Evolutionary conservation across 768 basidiomycete species (phyloP), one percentile per base, ranked within the genome.

Genomic region (Pleurotus sapidus): DNA sequence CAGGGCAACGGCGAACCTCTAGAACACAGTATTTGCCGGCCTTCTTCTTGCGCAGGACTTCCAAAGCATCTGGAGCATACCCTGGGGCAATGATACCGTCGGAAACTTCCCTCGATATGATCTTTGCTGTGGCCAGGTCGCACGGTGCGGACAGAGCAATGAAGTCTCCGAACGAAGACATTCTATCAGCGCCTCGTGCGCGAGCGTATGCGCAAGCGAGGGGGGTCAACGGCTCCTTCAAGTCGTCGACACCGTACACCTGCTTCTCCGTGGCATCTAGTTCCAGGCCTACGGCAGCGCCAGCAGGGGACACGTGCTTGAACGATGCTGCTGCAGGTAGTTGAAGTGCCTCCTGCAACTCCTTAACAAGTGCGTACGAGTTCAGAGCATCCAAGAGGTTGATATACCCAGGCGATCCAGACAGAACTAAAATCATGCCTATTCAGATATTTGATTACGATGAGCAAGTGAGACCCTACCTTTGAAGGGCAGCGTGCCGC

Each of bases 111-210:
- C 97, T 84, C n/a, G 94, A 95, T 68, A 99, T 97, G 69, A 99
- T 95, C 61, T 86, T 88, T 43, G 97, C 97, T 7, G 97, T 98
- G 1, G 93, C 89, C 38, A 95, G 77, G 68, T 99, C 97, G 74
- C 95, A 97, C 17, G 88, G 84, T 24, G 89, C 87, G 15, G 95
- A 97, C 9, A 99, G 81, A 0, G 95, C 97, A 64, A 99, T 95
- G 70, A 98, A 99, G 75, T 99, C 97, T 4, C 97, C 97, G 69
- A 98, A 99, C 2, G 96, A 98, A 1, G 96, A 98, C 97, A 99
- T 99, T 55, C 97, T 87, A 70, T 99, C 97, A 20, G 97, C 96
- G 57, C 93, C 96, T 67, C 97, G 86, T 48, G 97, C 97, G 46
- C 97, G 88, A 46, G 97, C 96, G 64, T 99, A 99, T 0, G 97